Evolutionary conservation across 257 asterid genomes (phyloP).

Genomic region (Primulina tabacum): DNA sequence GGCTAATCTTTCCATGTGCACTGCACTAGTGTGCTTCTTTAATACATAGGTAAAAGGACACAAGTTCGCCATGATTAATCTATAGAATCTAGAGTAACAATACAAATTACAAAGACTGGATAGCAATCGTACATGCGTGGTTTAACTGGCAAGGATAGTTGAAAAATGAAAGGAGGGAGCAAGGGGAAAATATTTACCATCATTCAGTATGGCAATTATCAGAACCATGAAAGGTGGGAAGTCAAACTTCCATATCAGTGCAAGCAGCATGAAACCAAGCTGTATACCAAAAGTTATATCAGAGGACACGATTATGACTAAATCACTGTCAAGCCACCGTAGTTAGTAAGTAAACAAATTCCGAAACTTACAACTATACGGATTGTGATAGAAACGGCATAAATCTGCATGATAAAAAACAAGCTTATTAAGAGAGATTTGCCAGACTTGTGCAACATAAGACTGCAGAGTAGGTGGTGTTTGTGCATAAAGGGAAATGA

Average conservation of each 20-base stretch:
- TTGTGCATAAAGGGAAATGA: neutral
- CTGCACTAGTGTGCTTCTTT: neutral
- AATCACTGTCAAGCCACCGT: neutral
- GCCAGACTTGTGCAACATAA: neutral
- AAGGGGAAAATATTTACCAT: constrained; percentile 27
- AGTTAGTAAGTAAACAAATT: neutral
- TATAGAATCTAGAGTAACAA: neutral
- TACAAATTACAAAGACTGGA: neutral
- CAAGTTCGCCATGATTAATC: neutral
- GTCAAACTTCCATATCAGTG: constrained; percentile 36
- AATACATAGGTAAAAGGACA: neutral
- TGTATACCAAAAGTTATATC: constrained; percentile 11
- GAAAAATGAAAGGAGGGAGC: neutral
- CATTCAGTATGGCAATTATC: constrained; percentile 44
- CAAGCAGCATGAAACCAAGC: constrained; percentile 41
- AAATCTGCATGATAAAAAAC: constrained; percentile 30
- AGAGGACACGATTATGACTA: neutral
- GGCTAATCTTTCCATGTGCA: neutral
- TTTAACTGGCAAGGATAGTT: neutral
- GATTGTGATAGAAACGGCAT: constrained; percentile 52
- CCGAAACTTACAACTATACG: constrained; percentile 38
- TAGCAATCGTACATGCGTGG: neutral
- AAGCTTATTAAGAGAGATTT: neutral
- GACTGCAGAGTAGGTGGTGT: neutral
- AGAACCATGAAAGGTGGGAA: constrained; percentile 54